Percentiles rank a stretch among this genome's conserved stretches.
Conservation (phyloP, 768 basidiomycete species). For the Crassisporium funariophilum region DNA sequence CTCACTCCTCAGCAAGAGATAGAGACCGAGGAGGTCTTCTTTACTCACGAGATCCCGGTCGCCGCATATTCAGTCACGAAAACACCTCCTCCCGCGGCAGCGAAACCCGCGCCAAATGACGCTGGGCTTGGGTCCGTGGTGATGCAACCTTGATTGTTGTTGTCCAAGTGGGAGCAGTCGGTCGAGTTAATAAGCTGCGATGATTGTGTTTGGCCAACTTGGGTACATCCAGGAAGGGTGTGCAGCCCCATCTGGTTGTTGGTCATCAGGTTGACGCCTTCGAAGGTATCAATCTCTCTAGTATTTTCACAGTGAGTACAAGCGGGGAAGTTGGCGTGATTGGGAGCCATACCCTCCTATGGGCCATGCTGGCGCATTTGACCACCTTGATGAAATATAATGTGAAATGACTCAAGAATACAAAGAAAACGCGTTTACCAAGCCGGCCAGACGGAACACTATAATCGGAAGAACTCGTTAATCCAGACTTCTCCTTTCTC, state of each 20-base stretch:
- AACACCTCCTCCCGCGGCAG: constrained; percentile 66
- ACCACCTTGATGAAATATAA: no score
- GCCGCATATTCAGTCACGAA: constrained; percentile 74
- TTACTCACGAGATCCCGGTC: constrained; percentile 65
- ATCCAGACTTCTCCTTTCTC: neutral
- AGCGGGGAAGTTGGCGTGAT: neutral
- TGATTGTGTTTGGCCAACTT: constrained; percentile 49
- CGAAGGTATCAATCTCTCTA: constrained; percentile 78
- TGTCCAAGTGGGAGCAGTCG: constrained; percentile 57
- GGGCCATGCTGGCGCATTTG: constrained; percentile 62
- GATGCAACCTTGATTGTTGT: constrained; percentile 66
- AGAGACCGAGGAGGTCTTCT: no score
- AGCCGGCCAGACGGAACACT: constrained; percentile 77
- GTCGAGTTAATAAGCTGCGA: constrained; percentile 56
- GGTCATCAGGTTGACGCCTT: constrained; percentile 71
- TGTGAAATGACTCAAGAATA: no score
- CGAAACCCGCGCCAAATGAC: constrained; percentile 71
- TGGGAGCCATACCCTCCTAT: constrained; percentile 48
- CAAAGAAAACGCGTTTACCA: constrained; percentile 30
- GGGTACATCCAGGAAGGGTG: constrained; percentile 61
- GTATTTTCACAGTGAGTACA: neutral
- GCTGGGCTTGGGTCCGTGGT: constrained; percentile 52
- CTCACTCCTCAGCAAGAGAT: no score
- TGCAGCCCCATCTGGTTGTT: constrained; percentile 74
- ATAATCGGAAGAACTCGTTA: constrained; percentile 1